Percentiles rank a stretch among this genome's conserved stretches.
Conservation (phyloP, 495 filamentous ascomycete genomes). For the Xylaria castorea region DNA sequence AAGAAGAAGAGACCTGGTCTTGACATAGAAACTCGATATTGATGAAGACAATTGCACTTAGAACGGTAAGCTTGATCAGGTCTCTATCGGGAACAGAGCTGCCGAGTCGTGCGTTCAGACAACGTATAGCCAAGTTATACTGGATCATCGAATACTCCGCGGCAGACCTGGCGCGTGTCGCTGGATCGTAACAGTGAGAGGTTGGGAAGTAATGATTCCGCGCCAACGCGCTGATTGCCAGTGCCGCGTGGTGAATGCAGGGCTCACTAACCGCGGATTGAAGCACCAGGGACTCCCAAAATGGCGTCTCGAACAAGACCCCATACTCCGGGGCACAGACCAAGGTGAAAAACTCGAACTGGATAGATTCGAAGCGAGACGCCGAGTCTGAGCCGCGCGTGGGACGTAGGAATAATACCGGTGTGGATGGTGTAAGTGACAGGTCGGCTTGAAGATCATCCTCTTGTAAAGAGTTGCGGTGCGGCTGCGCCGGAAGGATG, state of each 20-base stretch:
- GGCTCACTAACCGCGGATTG: slow-evolving; percentile 31
- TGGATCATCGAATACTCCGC: slow-evolving; percentile 32
- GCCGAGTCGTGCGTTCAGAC: slow-evolving; percentile 31
- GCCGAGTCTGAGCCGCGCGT: not conserved
- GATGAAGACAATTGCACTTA: slow-evolving; percentile 36
- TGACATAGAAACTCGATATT: slow-evolving; percentile 35
- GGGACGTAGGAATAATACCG: not conserved
- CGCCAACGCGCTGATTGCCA: slow-evolving; percentile 33
- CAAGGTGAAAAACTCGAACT: slow-evolving; percentile 35
- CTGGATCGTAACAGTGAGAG: slow-evolving; percentile 30
- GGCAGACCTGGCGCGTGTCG: not conserved
- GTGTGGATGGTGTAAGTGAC: not conserved
- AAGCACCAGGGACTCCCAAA: slow-evolving; percentile 34
- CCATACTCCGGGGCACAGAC: slow-evolving; percentile 36
- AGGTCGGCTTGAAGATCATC: not conserved
- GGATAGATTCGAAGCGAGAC: slow-evolving; percentile 14
- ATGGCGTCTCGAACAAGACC: slow-evolving; percentile 33
- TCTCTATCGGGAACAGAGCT: slow-evolving; percentile 27
- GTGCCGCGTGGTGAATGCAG: slow-evolving; percentile 35
- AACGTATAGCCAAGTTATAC: slow-evolving; percentile 35
- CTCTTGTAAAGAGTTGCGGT: not conserved
- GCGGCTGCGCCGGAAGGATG: slow-evolving; percentile 27
- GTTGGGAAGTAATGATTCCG: slow-evolving; percentile 32
- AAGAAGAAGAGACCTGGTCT: not conserved
- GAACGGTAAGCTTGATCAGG: slow-evolving; percentile 27